Evolutionary conservation across 2,329 filamentous ascomycete genomes (phyloP).

Genomic region (Aspergillus persii): DNA sequence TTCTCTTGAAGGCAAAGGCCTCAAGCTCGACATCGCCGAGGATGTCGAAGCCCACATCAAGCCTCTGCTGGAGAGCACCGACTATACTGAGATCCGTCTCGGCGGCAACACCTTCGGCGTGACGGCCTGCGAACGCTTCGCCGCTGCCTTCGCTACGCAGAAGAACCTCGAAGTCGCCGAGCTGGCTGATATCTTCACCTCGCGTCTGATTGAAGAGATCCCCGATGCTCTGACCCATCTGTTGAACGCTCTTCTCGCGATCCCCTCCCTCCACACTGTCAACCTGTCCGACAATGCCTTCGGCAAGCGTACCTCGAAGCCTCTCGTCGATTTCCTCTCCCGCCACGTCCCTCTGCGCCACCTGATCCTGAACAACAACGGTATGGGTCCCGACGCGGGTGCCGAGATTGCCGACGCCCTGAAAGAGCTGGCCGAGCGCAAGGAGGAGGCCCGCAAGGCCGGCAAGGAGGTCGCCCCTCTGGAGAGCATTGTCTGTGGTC

Average conservation of each 20-base stretch:
- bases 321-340: conserved; percentile 86
- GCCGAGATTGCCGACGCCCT: conserved; percentile 86
- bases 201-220: conserved; percentile 88
- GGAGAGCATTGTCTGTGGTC: conserved; percentile 95
- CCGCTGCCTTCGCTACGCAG: conserved; percentile 79
- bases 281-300: conserved; percentile 99
- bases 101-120: conserved; percentile 91
- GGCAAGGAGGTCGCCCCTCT: conserved; percentile 75
- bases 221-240: conserved; percentile 83
- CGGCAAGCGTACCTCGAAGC: conserved; percentile 89
- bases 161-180: conserved; percentile 79
- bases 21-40: conserved; percentile 86
- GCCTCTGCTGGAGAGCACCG: conserved; percentile 65
- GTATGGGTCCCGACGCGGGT: conserved; percentile 86
- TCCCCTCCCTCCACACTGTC: conserved; percentile 82
- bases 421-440: conserved; percentile 76
- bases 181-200: conserved; percentile 96
- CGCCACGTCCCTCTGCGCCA: conserved; percentile 87
- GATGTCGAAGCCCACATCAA: conserved; percentile 84
- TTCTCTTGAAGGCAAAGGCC: conserved; percentile 83
- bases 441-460: conserved; percentile 62
- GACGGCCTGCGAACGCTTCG: conserved; percentile 80
- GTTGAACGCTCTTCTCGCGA: conserved; percentile 80
- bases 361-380: conserved; percentile 97
- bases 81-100: conserved; percentile 76